Evolutionary conservation across 2,329 filamentous ascomycete species (phyloP), one percentile per base, ranked within the genome.

Genomic region (Pseudocercospora fuligena): DNA sequence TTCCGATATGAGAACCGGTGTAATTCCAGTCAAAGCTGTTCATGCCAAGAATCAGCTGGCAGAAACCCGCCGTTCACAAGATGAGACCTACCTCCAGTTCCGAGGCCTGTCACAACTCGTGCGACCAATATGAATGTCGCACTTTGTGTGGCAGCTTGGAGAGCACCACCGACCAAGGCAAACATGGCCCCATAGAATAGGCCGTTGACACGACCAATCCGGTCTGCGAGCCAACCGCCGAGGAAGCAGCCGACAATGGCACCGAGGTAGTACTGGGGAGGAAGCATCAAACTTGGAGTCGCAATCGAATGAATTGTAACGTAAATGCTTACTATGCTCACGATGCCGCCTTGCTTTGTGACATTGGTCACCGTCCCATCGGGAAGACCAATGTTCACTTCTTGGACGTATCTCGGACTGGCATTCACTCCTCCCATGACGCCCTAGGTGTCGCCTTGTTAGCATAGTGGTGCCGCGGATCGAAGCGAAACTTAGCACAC

Each of bases 381-480:
- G 9, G 51, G 19, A 0, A 67, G 58, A 16, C 84, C 84, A 54
- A 86, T 85, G 53, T 80, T 79, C 8, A 84, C 82, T 70, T 79
- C 76, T 12, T 72, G 69, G 23, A 83, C 78, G 72, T 81, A 83
- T 58, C 76, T 72, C 1, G 80, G 80, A 12, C 80, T 78, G 8
- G 74, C 74, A 65, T 84, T 86, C 58, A 86, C 82, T 47, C 81
- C 82, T 58, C 84, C 83, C 79, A 85, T 82, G n/a, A 86, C 83
- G 60, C 84, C 84, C 53, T 56, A 53, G 43, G 14, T 16, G 5
- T 16, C n/a, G 21, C 23, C 29, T 19, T n/a, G 29, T 33, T 6
- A 61, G 16, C 25, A 25, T 3, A 27, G n/a, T 25, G n/a, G 5
- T 49, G 25, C 40, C 3, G 33, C 14, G 14, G 27, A 40, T 64